These are phyloP conservation scores for Bryum argenteum DNA, from an alignment of 225 moss, liverwort and hornwort genomes.

Conservation along the genomic window DNA sequence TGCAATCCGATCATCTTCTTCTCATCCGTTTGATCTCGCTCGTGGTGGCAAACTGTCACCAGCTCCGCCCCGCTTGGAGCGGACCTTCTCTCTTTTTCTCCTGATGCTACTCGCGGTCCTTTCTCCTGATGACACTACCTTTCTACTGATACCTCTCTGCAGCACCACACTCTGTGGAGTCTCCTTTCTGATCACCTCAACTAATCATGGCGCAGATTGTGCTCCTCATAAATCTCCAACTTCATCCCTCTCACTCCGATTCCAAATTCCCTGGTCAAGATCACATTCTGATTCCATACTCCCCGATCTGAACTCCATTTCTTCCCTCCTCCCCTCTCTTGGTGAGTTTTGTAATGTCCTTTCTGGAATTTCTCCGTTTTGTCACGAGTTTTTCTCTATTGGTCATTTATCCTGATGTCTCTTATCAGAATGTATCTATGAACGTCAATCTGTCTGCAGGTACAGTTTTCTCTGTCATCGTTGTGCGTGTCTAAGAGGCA, in stretches of 20 bases:
- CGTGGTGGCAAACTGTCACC: constrained; percentile 20
- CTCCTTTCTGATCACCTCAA: constrained; percentile 27
- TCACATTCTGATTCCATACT: background rate
- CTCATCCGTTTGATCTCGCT: constrained; percentile 27
- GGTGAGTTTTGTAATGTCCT: constrained; percentile 18
- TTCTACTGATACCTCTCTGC: constrained; percentile 24
- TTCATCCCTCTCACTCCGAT: background rate
- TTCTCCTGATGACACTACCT: constrained; percentile 32
- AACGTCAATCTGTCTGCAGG: background rate
- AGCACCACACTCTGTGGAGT: constrained; percentile 40
- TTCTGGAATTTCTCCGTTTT: background rate
- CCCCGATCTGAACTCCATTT: background rate
- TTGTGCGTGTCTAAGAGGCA: too few relatives aligned
- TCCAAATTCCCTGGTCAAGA: background rate
- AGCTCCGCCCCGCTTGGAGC: constrained; percentile 14
- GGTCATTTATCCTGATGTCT: background rate
- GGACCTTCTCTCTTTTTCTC: background rate
- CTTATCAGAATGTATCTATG: background rate
- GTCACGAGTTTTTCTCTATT: background rate
- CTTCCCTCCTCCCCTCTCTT: background rate
- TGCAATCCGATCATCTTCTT: constrained; percentile 2
- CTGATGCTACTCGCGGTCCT: constrained; percentile 16
- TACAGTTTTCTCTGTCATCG: too few relatives aligned
- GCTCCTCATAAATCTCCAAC: background rate
- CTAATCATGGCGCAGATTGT: background rate